Evolutionary conservation across 129 eudicot genomes (phyloP), one percentile per base, ranked within the genome.

Genomic region (Escallonia herrerae): DNA sequence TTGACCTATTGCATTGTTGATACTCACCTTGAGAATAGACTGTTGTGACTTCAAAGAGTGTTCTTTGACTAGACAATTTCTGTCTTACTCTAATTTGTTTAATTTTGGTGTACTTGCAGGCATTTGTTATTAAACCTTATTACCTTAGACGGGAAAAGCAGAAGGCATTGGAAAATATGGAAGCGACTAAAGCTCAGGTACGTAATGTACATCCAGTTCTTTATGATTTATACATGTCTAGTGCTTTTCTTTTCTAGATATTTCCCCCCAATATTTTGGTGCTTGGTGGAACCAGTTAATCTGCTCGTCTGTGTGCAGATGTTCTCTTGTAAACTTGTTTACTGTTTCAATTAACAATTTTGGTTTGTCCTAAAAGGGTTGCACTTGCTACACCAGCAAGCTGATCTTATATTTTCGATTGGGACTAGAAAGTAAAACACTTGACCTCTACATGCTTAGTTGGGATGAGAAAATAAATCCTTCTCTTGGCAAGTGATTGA

Each of bases 121-220:
- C 69, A 53, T 79, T 77, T 59, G 78, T 89, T 75, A 66, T 87
- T 15, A 84, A 86, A 72, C 99, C 99, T 50, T 94, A 83, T 76
- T 77, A 75, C 71, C 84, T 82, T 71, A 83, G 70, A 78, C 74
- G 91, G 62, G 99, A 89, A 79, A 86, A 86, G 76, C 93, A 77
- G 71, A 88, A 84, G 74, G 76, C 85, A 63, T 62, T 75, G 55
- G 96, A 94, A 82, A 83, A 80, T 68, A 77, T 80, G 78, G 95
- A 77, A 51, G 84, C 80, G 67, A 84, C 95, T 56, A 77, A 70
- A 41, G 75, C 72, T 70, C 95, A 94, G 99, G 99, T 94, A 93
- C 13, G 43, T 4, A 5, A 10, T 53, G 37, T 54, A 61, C 60
- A 43, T 51, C 45, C 9, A 3, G 41, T 52, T 46, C 50, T 5